Evolutionary conservation across 2,329 filamentous ascomycete species (phyloP).

Genomic region (Talaromyces sp.): DNA sequence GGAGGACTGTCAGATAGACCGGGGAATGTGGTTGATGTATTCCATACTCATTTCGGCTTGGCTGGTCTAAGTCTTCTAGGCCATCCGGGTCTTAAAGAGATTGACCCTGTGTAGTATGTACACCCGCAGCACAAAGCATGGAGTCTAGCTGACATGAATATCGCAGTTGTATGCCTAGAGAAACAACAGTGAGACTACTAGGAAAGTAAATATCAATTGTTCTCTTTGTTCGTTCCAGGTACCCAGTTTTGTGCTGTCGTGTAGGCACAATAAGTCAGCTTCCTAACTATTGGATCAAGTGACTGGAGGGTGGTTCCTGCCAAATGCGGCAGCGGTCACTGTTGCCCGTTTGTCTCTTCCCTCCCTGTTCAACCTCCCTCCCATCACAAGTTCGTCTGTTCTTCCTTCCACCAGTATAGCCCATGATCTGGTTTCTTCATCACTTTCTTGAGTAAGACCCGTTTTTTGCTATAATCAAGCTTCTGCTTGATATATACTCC

Average conservation of each 20-base stretch:
- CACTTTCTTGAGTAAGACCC: not conserved
- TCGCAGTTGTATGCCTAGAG: slow-evolving; percentile 66
- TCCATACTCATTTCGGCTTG: slow-evolving; percentile 87
- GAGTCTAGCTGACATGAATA: slow-evolving; percentile 22
- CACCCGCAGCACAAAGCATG: not conserved
- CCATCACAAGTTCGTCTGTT: not conserved
- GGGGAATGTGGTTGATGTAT: slow-evolving; percentile 94
- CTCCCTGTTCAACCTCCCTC: slow-evolving; percentile 6
- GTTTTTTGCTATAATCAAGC: slow-evolving; percentile 6
- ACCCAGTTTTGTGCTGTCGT: not conserved
- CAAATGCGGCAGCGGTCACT: not conserved
- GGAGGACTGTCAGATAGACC: slow-evolving; percentile 89
- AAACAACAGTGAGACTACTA: slow-evolving; percentile 60
- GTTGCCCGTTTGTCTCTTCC: not conserved
- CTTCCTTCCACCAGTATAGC: slow-evolving; percentile 2
- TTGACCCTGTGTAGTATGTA: slow-evolving; percentile 84
- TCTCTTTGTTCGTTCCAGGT: not conserved
- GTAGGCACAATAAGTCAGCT: not conserved
- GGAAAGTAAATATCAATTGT: slow-evolving; percentile 29
- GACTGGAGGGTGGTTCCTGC: slow-evolving; percentile 11
- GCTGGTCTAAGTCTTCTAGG: slow-evolving; percentile 82
- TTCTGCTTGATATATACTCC: slow-evolving; percentile 18
- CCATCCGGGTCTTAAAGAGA: slow-evolving; percentile 70
- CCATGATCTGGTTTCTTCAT: not conserved
- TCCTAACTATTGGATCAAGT: slow-evolving; percentile 2